Base-by-base conservation (phyloP, 306 rosid species). In the Medicago arabica region DNA sequence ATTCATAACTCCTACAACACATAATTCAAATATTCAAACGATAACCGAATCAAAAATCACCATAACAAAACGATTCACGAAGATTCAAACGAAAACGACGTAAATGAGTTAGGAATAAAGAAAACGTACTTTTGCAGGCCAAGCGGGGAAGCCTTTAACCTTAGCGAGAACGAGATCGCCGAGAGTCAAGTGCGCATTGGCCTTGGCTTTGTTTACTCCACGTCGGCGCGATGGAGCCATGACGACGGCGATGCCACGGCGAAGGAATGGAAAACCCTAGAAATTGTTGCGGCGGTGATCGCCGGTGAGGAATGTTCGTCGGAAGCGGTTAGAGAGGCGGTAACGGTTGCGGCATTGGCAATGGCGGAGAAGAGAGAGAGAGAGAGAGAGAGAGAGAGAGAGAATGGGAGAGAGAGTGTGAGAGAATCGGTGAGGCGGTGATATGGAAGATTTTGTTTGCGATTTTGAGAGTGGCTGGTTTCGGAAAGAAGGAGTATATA, bases 101-200 rank as follows among this genome's bases (percentile, higher is more conserved):
- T 80, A 41, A 73, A 61, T 3, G 78, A 73, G 31, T 43, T 31
- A 17, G n/a, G 41, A 59, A 4, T 68, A 47, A 80, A 3, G 83
- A 71, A 59, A 69, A 18, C 78, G 66, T 47, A 94, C 98, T 93
- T 83, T 87, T 50, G 97, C 98, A 31, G 98, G 98, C 98, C 97
- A 91, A 65, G 84, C 77, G 5, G 97, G 97, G 79, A 82, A 90
- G 15, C 97, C 98, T 89, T 94, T 94, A 81, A 94, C 96, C 91
- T 86, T 94, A 23, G 98, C 98, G 4, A 94, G 98, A 19, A 94
- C 97, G 49, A 94, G 98, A 94, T 91, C 97, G 59, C 98, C 98
- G 51, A 89, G 78, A 31, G 82, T 86, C 85, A 94, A 72, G 83
- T 88, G 76, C 54, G 83, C 81, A 81, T 83, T 89, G 44, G 80